Evolutionary conservation across 306 rosid species (phyloP).

Genomic region (Crotalaria pallida): DNA sequence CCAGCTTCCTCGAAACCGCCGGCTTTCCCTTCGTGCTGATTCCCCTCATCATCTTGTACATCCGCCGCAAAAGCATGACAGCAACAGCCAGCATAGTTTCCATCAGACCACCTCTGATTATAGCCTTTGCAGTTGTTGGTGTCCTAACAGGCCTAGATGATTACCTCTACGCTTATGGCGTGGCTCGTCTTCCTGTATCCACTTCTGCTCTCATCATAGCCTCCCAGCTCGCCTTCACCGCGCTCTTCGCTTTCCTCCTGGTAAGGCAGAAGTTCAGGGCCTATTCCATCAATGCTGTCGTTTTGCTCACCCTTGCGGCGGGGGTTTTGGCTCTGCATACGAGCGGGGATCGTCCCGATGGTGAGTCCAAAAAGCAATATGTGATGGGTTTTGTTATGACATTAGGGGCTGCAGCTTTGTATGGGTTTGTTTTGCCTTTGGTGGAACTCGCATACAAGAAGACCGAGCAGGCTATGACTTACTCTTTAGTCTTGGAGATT

Average conservation of each 20-base stretch:
- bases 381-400: slow-evolving; percentile 55
- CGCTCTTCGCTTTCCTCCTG: slow-evolving; percentile 35
- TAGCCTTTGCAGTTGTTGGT: slow-evolving; percentile 44
- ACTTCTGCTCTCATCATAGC: slow-evolving; percentile 58
- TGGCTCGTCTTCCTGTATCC: slow-evolving; percentile 56
- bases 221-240: slow-evolving; percentile 63
- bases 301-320: slow-evolving; percentile 55
- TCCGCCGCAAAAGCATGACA: slow-evolving; percentile 17
- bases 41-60: slow-evolving; percentile 39
- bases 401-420: slow-evolving; percentile 49
- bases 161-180: slow-evolving; percentile 65
- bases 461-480: slow-evolving; percentile 50
- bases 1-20: slow-evolving; percentile 56
- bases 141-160: slow-evolving; percentile 59
- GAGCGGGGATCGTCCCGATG: slow-evolving; percentile 54
- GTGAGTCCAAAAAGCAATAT: slow-evolving; percentile 50
- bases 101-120: slow-evolving; percentile 35
- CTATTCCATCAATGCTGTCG: slow-evolving; percentile 52
- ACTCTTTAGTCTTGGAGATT: slow-evolving; percentile 67
- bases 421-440: slow-evolving; percentile 66
- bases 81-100: neutral
- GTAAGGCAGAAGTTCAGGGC: slow-evolving; percentile 61
- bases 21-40: slow-evolving; percentile 62
- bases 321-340: slow-evolving; percentile 60
- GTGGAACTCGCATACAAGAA: slow-evolving; percentile 59